Conservation (phyloP, 176 grass and related monocot species). For the Avena eriantha region DNA sequence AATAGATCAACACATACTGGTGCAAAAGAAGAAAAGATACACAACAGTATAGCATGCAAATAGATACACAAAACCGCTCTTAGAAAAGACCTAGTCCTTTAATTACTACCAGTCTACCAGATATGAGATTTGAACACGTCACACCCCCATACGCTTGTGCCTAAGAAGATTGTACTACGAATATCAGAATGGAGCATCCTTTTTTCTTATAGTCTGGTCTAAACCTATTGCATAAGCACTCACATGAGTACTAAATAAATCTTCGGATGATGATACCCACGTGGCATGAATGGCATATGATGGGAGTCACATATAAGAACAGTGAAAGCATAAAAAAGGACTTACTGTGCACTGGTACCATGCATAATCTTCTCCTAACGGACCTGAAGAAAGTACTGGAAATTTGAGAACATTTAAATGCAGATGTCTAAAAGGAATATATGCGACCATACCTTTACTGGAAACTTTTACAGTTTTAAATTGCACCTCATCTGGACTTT, state of each 20-base stretch:
- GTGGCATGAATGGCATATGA: constrained; percentile 23
- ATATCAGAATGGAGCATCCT: not conserved
- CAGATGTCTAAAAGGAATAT: constrained; percentile 31
- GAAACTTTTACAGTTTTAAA: constrained; percentile 79
- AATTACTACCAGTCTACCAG: not conserved
- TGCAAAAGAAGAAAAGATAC: not conserved
- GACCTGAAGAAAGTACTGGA: constrained; percentile 61
- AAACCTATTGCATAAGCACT: constrained; percentile 12
- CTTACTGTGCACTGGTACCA: constrained; percentile 99
- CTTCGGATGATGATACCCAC: not conserved
- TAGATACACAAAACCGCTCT: not conserved
- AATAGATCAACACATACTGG: constrained; percentile 23
- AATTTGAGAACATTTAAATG: constrained; percentile 36
- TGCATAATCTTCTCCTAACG: constrained; percentile 91
- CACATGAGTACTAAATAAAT: not conserved
- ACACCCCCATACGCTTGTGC: not conserved
- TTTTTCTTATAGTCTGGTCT: not conserved
- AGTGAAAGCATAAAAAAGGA: constrained; percentile 16
- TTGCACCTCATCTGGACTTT: constrained; percentile 78
- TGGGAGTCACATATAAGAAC: not conserved
- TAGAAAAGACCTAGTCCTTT: not conserved
- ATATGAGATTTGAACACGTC: not conserved
- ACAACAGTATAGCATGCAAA: not conserved
- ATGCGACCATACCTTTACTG: constrained; percentile 66
- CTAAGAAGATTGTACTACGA: constrained; percentile 14